Evolutionary conservation across 805 yeast genomes (phyloP), one percentile per base, ranked within the genome.

Genomic region (Saturnispora sekii): DNA sequence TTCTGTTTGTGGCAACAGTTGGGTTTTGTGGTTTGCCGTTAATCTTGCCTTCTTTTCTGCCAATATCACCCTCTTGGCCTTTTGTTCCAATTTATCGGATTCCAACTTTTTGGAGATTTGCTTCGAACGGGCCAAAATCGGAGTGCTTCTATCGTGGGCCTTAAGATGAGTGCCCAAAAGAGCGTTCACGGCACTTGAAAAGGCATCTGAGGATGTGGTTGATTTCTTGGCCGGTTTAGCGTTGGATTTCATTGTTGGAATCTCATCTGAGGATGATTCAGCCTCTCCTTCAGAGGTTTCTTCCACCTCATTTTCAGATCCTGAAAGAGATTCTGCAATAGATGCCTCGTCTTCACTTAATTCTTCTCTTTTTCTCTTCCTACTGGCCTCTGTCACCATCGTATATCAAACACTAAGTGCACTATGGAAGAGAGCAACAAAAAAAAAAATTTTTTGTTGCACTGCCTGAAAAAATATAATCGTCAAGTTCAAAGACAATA

Each of bases 91-190:
- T 57, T 83, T 84, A 42, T 84, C 86, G 30, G 79, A 74, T 53
- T 89, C 96, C 46, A 84, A 72, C 52, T 84, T 80, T 64, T 80
- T 81, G 41, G 79, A 49, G 35, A 73, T 70, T 52, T 82, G 84
- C 57, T 84, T 84, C 18, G 76, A 70, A 64, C 97, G 79, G 7
- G 90, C 89, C 65, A 90, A 72, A 45, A 90, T 85, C 3, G 98
- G 98, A 60, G 89, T 95, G 38, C 74, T 74, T 58, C 97, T 73
- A 57, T 84, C 87, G 55, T 90, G 84, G 0, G 96, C 94, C 61
- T 93, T 93, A 52, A 90, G 69, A 55, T 78, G 81, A 1, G 97
- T 86, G 5, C 83, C 84, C 42, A 90, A 66, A 55, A 90, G 83
- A 12, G 95, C 93, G 52, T 69, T 77, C 57, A 93, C 77, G 0